These are phyloP conservation scores for Termitomyces sp. DNA, from an alignment of 1,284 basidiomycete species.

Conservation along the genomic window DNA sequence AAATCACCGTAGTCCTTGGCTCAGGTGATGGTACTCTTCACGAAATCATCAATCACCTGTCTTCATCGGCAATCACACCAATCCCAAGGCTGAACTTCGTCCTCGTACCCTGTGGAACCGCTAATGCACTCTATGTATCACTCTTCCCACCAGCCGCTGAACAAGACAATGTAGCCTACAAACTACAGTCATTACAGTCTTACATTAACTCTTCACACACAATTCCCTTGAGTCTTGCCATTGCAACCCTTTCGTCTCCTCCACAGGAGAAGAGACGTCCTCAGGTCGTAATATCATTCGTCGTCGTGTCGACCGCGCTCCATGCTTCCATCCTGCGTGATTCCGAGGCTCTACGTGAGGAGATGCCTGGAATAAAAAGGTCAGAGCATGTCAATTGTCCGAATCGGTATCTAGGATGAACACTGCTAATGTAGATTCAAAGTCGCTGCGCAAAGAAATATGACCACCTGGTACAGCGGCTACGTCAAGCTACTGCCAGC, in stretches of 20 bases:
- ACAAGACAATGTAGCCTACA: slow-evolving; percentile 32
- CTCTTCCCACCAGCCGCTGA: slow-evolving; percentile 41
- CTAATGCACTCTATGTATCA: slow-evolving; percentile 84
- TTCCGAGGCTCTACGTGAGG: slow-evolving; percentile 68
- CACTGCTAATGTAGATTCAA: slow-evolving; percentile 40
- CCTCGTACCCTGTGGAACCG: slow-evolving; percentile 83
- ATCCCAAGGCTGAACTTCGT: slow-evolving; percentile 35
- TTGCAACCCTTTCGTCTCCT: slow-evolving; percentile 42
- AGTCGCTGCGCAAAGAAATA: slow-evolving; percentile 75
- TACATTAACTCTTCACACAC: slow-evolving; percentile 35
- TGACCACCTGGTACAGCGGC: slow-evolving; percentile 67
- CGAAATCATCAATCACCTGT: slow-evolving; percentile 70
- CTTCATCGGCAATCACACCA: slow-evolving; percentile 17
- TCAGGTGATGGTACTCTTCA: slow-evolving; percentile 91
- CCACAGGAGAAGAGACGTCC: slow-evolving; percentile 21
- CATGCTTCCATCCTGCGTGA: slow-evolving; percentile 84
- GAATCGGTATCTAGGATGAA: background rate
- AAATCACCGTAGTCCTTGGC: slow-evolving; percentile 54
- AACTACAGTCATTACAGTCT: slow-evolving; percentile 48
- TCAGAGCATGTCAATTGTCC: slow-evolving; percentile 25
- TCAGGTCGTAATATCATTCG: slow-evolving; percentile 39
- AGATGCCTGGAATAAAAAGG: slow-evolving; percentile 74
- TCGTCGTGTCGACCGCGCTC: slow-evolving; percentile 76
- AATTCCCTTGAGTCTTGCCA: slow-evolving; percentile 53
- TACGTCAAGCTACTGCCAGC: slow-evolving; percentile 51